These are phyloP conservation scores for Sarocladium oryzae DNA, from an alignment of 2,329 filamentous ascomycete genomes.

Conservation along the genomic window DNA sequence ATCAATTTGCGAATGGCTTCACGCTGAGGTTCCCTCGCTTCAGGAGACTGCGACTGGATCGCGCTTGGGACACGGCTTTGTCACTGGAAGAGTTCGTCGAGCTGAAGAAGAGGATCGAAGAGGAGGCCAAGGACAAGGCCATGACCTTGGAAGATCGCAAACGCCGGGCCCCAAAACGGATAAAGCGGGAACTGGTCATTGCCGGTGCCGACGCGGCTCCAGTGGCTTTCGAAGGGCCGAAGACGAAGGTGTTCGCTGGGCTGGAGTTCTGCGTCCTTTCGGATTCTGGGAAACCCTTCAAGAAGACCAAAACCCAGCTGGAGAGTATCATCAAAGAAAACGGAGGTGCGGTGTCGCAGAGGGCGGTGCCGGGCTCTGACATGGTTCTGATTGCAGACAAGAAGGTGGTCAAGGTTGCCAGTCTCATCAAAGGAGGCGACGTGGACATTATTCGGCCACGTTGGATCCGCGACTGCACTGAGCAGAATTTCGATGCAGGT, in stretches of 20 bases:
- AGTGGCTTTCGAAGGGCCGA: constrained; percentile 44
- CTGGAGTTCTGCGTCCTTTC: constrained; percentile 79
- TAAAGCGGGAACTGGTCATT: constrained; percentile 64
- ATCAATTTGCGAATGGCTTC: constrained; percentile 68
- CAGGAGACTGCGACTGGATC: constrained; percentile 73
- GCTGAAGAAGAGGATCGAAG: constrained; percentile 61
- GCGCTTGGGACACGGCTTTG: constrained; percentile 74
- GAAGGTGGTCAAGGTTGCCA: constrained; percentile 73
- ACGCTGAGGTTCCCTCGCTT: constrained; percentile 92
- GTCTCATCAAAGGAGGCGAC: constrained; percentile 65
- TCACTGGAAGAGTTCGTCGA: constrained; percentile 71
- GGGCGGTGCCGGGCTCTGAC: constrained; percentile 51
- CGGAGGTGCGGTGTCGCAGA: constrained; percentile 74
- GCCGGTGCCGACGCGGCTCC: constrained; percentile 55
- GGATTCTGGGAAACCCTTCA: constrained; percentile 62
- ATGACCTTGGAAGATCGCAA: constrained; percentile 71
- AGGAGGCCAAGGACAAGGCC: constrained; percentile 64
- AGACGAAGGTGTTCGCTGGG: constrained; percentile 64
- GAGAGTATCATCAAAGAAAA: constrained; percentile 77
- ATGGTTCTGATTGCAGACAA: constrained; percentile 77
- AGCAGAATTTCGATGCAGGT: constrained; percentile 44
- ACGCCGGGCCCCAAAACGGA: constrained; percentile 46
- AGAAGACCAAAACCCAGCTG: constrained; percentile 71
- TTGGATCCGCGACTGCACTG: constrained; percentile 80
- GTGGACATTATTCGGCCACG: constrained; percentile 68